These are phyloP conservation scores for Clarireedia monteithiana DNA, from an alignment of 2,329 filamentous ascomycete genomes.

Conservation along the genomic window DNA sequence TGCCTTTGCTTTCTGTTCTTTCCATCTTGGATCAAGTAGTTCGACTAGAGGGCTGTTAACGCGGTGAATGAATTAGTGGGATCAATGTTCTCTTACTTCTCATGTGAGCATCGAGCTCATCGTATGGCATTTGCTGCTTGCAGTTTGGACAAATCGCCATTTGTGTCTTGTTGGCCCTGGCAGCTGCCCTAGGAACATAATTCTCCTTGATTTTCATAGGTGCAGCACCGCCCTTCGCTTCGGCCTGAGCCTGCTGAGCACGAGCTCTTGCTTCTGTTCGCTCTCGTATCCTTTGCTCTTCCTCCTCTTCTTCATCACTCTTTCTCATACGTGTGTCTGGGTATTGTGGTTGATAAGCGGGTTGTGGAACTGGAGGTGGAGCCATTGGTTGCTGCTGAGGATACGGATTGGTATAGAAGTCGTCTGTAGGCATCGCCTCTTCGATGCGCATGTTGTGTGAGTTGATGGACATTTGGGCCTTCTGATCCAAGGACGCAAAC, in stretches of 20 bases:
- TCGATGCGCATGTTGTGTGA: slow-evolving; percentile 75
- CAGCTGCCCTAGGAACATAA: slow-evolving; percentile 79
- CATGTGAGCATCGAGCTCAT: slow-evolving; percentile 88
- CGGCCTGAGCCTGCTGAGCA: slow-evolving; percentile 70
- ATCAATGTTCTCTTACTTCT: slow-evolving; percentile 49
- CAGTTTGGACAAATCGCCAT: slow-evolving; percentile 84
- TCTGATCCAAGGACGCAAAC: slow-evolving; percentile 89
- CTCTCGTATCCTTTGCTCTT: slow-evolving; percentile 56
- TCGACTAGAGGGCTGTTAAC: slow-evolving; percentile 49
- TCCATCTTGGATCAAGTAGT: slow-evolving; percentile 88
- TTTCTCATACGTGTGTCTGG: slow-evolving; percentile 23
- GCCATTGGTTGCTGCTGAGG: slow-evolving; percentile 34
- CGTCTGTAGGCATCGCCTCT: slow-evolving; percentile 84
- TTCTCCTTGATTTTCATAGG: slow-evolving; percentile 90
- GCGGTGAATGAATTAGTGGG: neutral
- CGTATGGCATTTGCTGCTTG: slow-evolving; percentile 77
- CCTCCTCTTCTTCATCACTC: slow-evolving; percentile 49
- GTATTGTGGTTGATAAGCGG: slow-evolving; percentile 29
- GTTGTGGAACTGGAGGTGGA: slow-evolving; percentile 30
- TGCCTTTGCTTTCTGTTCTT: slow-evolving; percentile 86
- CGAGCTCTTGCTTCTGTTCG: slow-evolving; percentile 51
- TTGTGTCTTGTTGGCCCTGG: slow-evolving; percentile 57
- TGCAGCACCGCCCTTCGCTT: slow-evolving; percentile 58
- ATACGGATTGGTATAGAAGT: slow-evolving; percentile 47
- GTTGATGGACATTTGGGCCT: slow-evolving; percentile 80